A percentile compares a stretch with the other conserved stretches of the same genome.
Evolutionary conservation across 345 rosid genomes (phyloP).

Genomic region (Streptanthus diversifolius): DNA sequence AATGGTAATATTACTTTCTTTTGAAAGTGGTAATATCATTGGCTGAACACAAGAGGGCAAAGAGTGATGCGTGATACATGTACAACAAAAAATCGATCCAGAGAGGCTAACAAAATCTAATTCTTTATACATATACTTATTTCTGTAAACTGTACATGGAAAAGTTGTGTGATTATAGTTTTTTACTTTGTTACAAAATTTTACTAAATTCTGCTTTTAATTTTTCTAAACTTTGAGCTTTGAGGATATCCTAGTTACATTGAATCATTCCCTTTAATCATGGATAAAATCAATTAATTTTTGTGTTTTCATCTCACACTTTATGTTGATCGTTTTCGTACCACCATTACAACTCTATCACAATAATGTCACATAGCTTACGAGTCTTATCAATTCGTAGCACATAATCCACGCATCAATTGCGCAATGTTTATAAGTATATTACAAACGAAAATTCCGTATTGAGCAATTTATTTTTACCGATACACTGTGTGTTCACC

Average conservation of each 20-base stretch:
- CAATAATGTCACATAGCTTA: constrained; percentile 3
- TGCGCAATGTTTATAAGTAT: constrained; percentile 3
- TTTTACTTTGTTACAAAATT: not conserved
- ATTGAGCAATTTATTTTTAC: not conserved
- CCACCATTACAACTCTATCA: constrained; percentile 2
- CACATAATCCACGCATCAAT: not conserved
- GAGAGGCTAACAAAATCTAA: not conserved
- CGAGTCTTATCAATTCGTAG: not conserved
- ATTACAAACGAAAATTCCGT: constrained; percentile 13
- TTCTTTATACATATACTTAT: not conserved
- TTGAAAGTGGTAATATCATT: too few relatives aligned
- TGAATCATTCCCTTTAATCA: constrained; percentile 8
- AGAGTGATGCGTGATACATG: constrained; percentile 29
- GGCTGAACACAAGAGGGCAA: not conserved
- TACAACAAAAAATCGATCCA: constrained; percentile 15
- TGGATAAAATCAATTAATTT: constrained; percentile 15
- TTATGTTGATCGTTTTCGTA: not conserved
- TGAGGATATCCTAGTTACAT: not conserved
- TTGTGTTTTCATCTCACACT: constrained; percentile 1
- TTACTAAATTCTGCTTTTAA: not conserved
- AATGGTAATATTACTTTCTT: not conserved
- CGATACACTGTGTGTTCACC: not conserved
- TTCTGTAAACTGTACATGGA: not conserved
- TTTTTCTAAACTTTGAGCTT: not conserved
- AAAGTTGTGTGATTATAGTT: not conserved